Evolutionary conservation across 2,329 filamentous ascomycete genomes (phyloP).

Genomic region (Cladosporium oxysporum): DNA sequence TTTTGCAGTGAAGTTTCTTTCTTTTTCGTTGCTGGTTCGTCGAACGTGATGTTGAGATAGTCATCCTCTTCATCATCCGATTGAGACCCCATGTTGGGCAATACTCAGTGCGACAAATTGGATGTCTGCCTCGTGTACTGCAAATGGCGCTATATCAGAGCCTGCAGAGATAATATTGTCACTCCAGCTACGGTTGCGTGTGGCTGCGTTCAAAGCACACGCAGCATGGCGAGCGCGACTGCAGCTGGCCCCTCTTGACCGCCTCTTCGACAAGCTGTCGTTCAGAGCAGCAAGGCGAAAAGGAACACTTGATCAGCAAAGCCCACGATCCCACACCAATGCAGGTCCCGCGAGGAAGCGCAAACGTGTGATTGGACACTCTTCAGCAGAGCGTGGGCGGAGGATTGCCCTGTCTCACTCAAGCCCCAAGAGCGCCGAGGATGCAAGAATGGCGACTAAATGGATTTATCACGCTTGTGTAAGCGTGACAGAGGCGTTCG

Average conservation of each 20-base stretch:
- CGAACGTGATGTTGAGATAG: constrained; percentile 95
- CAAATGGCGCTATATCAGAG: not conserved
- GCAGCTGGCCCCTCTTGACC: not conserved
- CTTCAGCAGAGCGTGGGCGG: not conserved
- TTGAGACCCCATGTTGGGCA: not conserved
- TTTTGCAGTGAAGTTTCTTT: constrained; percentile 66
- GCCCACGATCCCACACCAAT: not conserved
- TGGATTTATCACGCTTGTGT: constrained; percentile 18
- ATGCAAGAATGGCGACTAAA: not conserved
- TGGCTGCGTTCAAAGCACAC: not conserved
- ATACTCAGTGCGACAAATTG: not conserved
- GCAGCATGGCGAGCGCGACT: not conserved
- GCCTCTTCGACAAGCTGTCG: not conserved
- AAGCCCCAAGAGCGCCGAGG: not conserved
- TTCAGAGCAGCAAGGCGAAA: not conserved
- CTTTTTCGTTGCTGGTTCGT: constrained; percentile 56
- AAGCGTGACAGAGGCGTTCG: constrained; percentile 16
- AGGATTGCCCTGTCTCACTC: not conserved
- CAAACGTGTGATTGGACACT: not conserved
- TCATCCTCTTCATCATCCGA: constrained; percentile 75
- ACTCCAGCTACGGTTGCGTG: not conserved
- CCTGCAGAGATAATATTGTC: too few species aligned
- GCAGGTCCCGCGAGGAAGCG: not conserved
- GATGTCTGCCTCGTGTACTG: not conserved
- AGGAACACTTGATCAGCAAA: not conserved